Conservation (phyloP, 148 eudicot genomes). For the Rhododendron ovatum region DNA sequence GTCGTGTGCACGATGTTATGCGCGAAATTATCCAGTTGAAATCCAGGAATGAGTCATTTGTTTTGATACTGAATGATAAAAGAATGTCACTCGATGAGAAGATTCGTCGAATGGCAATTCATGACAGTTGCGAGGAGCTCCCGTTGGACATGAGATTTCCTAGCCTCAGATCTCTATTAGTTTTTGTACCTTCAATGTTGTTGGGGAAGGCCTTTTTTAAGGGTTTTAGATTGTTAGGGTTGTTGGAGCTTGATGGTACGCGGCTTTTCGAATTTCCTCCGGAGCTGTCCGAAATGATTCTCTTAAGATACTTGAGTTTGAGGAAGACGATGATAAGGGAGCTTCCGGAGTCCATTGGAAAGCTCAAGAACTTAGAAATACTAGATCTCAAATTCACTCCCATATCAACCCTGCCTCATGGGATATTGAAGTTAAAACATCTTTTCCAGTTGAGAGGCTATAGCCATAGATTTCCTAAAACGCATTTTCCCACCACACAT, state of each 20-base stretch:
- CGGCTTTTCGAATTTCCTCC: not conserved
- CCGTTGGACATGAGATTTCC: not conserved
- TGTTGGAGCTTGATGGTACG: not conserved
- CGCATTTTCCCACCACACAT: not conserved
- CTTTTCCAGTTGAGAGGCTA: no score
- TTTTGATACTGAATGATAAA: not conserved
- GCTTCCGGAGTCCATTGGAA: conserved; percentile 12
- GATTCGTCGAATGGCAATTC: conserved; percentile 6
- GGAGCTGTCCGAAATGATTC: not conserved
- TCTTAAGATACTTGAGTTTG: conserved; percentile 3
- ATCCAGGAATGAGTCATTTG: no score
- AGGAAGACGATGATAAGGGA: not conserved
- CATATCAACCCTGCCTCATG: not conserved
- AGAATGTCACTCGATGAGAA: not conserved
- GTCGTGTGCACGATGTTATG: conserved; percentile 4
- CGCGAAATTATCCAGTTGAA: conserved; percentile 5
- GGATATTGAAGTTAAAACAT: no score
- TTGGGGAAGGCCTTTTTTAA: not conserved
- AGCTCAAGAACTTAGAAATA: conserved; percentile 13
- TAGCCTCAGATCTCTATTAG: not conserved
- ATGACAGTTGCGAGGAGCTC: not conserved
- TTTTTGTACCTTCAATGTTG: not conserved
- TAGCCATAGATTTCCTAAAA: not conserved
- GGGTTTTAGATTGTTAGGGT: not conserved
- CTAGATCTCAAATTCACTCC: conserved; percentile 3